Percentiles rank a stretch among this genome's conserved stretches.
Evolutionary conservation across 345 rosid genomes (phyloP).

Genomic region (Citrus trifoliata): DNA sequence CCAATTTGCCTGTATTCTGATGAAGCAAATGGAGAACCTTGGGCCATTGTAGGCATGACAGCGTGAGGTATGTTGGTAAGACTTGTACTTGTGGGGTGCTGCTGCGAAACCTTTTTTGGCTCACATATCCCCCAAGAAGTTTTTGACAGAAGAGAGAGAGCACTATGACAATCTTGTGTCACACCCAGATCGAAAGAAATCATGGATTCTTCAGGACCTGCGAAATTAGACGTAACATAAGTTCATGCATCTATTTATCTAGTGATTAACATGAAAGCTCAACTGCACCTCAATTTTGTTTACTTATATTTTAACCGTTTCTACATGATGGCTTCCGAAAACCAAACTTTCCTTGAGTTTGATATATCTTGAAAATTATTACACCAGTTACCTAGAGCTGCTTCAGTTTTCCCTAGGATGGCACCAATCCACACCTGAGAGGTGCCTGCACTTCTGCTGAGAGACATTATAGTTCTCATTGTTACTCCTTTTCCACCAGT

Average conservation of each 20-base stretch:
- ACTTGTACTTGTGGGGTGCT: slow-evolving; percentile 27
- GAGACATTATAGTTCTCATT: neutral
- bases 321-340: neutral
- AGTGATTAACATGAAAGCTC: neutral
- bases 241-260: slow-evolving; percentile 4
- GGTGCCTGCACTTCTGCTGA: neutral
- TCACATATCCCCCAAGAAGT: slow-evolving; percentile 50
- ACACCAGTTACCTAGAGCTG: neutral
- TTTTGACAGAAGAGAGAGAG: slow-evolving; percentile 99
- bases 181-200: slow-evolving; percentile 51
- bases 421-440: neutral
- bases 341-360: neutral
- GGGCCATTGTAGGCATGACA: slow-evolving; percentile 22
- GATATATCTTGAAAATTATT: neutral
- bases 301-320: neutral
- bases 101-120: slow-evolving; percentile 45
- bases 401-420: neutral
- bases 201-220: slow-evolving; percentile 60
- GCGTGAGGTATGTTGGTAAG: slow-evolving; percentile 30
- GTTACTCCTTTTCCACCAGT: neutral
- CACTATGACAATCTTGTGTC: slow-evolving; percentile 73
- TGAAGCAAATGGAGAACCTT: slow-evolving; percentile 24
- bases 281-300: neutral
- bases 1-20: slow-evolving; percentile 44
- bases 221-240: slow-evolving; percentile 11